Evolutionary conservation across 495 filamentous ascomycete species (phyloP).

Genomic region (Penicillium alfredii): DNA sequence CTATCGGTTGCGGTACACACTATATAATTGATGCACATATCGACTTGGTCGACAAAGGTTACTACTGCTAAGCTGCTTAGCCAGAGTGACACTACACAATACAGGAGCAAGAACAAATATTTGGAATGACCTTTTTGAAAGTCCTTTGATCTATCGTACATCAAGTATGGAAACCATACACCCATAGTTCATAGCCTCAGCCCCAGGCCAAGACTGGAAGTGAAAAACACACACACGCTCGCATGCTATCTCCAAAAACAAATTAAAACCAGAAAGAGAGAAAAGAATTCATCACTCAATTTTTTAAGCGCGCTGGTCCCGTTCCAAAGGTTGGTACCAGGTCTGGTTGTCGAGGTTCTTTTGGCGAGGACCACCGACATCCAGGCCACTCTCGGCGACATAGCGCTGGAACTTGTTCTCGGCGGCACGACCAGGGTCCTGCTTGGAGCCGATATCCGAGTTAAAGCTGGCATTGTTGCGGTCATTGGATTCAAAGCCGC

Average conservation of each 20-base stretch:
- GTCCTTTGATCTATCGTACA: slow-evolving; percentile 18
- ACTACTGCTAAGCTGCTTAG: no score
- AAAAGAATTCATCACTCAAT: neutral
- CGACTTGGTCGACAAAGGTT: no score
- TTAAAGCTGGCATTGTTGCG: slow-evolving; percentile 54
- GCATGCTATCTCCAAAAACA: slow-evolving; percentile 10
- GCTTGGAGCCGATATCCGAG: slow-evolving; percentile 51
- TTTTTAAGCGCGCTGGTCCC: slow-evolving; percentile 38
- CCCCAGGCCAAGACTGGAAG: slow-evolving; percentile 3
- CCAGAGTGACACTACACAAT: no score
- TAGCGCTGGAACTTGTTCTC: slow-evolving; percentile 42
- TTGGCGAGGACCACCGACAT: slow-evolving; percentile 36
- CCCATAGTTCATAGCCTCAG: slow-evolving; percentile 6
- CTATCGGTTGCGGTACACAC: no score
- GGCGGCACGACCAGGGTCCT: slow-evolving; percentile 57
- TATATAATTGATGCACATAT: no score
- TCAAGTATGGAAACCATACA: slow-evolving; percentile 6
- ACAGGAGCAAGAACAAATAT: neutral
- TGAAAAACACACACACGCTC: slow-evolving; percentile 12
- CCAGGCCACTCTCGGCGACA: slow-evolving; percentile 33
- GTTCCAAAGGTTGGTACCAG: slow-evolving; percentile 38
- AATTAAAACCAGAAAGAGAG: slow-evolving; percentile 1
- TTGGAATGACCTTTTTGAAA: neutral
- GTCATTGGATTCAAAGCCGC: slow-evolving; percentile 43
- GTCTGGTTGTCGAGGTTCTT: slow-evolving; percentile 33